Base-by-base conservation (phyloP, 352 stramenopile species). In the Pythium coloratum region DNA sequence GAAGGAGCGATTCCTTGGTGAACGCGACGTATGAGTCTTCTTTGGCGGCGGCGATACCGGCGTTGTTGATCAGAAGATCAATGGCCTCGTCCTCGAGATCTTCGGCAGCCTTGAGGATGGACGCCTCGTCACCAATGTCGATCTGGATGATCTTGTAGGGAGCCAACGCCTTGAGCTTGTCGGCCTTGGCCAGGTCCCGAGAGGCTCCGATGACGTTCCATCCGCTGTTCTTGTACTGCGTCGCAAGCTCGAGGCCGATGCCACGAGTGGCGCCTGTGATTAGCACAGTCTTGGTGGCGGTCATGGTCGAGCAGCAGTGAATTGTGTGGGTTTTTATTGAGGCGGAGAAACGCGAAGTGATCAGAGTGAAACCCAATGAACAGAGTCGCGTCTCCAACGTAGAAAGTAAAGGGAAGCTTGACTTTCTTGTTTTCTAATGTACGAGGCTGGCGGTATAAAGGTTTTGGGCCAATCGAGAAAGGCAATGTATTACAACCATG, bases 251-350 rank as follows among this genome's bases (percentile, higher is more conserved):
- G 46, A 89, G 67, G 8, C 80, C 80, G 67, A 89, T 75, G 47
- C 78, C 78, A 9, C 78, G 77, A 1, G 55, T 82, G 50, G 53
- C 63, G 24, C 78, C 80, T 3, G 78, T 87, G 75, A 86, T 77
- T n/a, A 86, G 66, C 20, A 88, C 75, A 7, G 73, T 83, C 57
- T 84, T 84, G 42, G 28, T 30, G n/a, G n/a, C n/a, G n/a, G n/a
- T n/a, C n/a, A n/a, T n/a, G n/a, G n/a, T n/a, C n/a, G n/a, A n/a
- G n/a, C n/a, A n/a, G n/a, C n/a, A n/a, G n/a, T n/a, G n/a, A n/a
- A n/a, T n/a, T n/a, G n/a, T n/a, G n/a, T n/a, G n/a, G n/a, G n/a
- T n/a, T n/a, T n/a, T n/a, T n/a, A n/a, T n/a, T n/a, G n/a, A n/a
- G n/a, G n/a, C n/a, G n/a, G n/a, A n/a, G n/a, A n/a, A n/a, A n/a